Conservation (phyloP, 2,329 filamentous ascomycete genomes). For the Didymellaceae sp. region DNA sequence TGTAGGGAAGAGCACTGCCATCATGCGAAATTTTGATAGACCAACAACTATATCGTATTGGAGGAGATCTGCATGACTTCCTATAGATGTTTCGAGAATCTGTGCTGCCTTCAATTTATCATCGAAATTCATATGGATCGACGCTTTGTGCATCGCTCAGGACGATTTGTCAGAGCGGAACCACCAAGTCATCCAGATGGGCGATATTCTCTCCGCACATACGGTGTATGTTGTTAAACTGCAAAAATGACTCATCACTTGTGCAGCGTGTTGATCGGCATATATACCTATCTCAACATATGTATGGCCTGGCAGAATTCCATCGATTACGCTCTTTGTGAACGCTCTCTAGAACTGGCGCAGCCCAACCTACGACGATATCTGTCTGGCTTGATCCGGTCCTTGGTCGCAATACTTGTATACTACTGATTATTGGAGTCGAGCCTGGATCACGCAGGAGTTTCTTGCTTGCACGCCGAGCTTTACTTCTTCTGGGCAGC, state of each 20-base stretch:
- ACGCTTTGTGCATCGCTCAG: conserved; percentile 13
- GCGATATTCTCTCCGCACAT: neutral
- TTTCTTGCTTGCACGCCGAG: neutral
- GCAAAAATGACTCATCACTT: too few relatives aligned
- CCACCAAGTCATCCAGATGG: conserved; percentile 12
- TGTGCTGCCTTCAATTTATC: neutral
- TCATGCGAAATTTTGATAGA: neutral
- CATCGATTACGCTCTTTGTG: neutral
- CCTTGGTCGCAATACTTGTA: neutral
- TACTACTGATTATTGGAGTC: neutral
- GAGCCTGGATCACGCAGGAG: neutral
- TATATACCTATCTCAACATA: too few relatives aligned
- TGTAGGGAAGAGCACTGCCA: neutral
- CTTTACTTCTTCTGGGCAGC: neutral
- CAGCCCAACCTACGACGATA: neutral
- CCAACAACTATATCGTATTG: neutral
- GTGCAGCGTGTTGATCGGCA: too few relatives aligned
- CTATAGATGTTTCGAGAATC: neutral
- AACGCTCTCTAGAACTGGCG: neutral
- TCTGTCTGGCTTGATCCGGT: too few relatives aligned
- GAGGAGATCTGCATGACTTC: neutral
- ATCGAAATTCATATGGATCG: neutral
- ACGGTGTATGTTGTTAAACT: too few relatives aligned
- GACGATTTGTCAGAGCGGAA: neutral
- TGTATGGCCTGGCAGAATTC: conserved; percentile 5